A percentile compares a stretch with the other conserved stretches of the same genome.
phyloP scores from a whole-genome alignment of 306 rosid species.

The Vigna mungo region DNA sequence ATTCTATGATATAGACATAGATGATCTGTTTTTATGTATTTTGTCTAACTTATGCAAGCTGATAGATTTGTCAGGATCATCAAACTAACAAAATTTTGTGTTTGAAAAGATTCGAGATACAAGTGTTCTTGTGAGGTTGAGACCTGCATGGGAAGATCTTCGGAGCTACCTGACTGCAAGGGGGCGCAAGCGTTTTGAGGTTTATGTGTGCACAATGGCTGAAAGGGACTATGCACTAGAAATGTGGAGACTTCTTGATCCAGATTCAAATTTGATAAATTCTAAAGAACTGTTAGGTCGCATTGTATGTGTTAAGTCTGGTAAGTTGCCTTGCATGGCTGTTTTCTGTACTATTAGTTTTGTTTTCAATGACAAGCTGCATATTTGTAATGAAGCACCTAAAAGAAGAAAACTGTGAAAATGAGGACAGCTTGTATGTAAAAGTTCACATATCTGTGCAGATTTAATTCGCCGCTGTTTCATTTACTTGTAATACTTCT shows the following conservation, averaged over 20 bases:
- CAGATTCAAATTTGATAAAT: slow-evolving; percentile 92
- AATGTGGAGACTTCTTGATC: slow-evolving; percentile 99
- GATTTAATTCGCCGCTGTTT: slow-evolving; percentile 6
- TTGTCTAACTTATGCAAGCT: slow-evolving; percentile 11
- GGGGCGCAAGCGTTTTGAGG: slow-evolving; percentile 99
- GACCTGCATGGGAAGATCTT: slow-evolving; percentile 99
- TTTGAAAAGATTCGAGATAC: slow-evolving; percentile 90
- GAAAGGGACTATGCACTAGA: slow-evolving; percentile 99
- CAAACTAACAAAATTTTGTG: slow-evolving; percentile 41
- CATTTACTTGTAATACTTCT: slow-evolving; percentile 34
- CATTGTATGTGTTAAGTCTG: slow-evolving; percentile 96
- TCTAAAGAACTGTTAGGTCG: slow-evolving; percentile 85
- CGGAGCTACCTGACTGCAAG: slow-evolving; percentile 95
- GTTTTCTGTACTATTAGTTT: slow-evolving; percentile 35
- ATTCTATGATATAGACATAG: slow-evolving; percentile 26
- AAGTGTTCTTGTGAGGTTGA: slow-evolving; percentile 98
- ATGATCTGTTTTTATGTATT: slow-evolving; percentile 25
- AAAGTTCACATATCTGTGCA: slow-evolving; percentile 20
- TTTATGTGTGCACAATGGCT: slow-evolving; percentile 99
- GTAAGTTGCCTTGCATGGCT: slow-evolving; percentile 55
- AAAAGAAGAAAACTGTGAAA: slow-evolving; percentile 2
- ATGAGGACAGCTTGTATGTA: slow-evolving; percentile 11
- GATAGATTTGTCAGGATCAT: slow-evolving; percentile 21
- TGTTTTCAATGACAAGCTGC: slow-evolving; percentile 30
- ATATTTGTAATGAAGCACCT: slow-evolving; percentile 21